These are phyloP conservation scores for Komagataella phaffii DNA, from an alignment of 805 yeast genomes.

Conservation along the genomic window DNA sequence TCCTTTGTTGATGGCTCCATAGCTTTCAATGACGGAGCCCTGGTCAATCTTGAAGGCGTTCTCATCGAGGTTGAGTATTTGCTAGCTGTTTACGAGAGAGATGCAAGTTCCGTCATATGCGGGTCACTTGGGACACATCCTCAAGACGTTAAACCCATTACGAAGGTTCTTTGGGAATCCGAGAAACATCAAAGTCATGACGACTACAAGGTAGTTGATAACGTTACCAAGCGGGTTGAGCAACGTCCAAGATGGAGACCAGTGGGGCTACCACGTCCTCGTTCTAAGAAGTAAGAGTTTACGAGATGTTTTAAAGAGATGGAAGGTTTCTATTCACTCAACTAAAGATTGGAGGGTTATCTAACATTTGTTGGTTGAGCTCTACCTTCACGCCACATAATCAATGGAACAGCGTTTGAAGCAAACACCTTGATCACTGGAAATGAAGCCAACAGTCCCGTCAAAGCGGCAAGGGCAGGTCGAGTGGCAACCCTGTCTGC, in stretches of 20 bases:
- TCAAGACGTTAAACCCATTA: not conserved
- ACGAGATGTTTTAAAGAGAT: not conserved
- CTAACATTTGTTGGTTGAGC: constrained; percentile 15
- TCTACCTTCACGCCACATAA: constrained; percentile 27
- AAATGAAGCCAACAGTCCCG: constrained; percentile 44
- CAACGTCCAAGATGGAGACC: not conserved
- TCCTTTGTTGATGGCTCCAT: constrained; percentile 14
- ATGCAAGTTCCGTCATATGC: not conserved
- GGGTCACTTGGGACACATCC: not conserved
- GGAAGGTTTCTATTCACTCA: not conserved
- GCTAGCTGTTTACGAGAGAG: constrained; percentile 19
- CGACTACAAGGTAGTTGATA: not conserved
- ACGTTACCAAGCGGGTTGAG: not conserved
- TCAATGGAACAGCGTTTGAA: constrained; percentile 46
- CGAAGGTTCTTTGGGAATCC: not conserved
- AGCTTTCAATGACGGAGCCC: constrained; percentile 11
- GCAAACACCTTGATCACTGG: constrained; percentile 45
- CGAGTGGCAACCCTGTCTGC: constrained; percentile 31
- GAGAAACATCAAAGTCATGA: not conserved
- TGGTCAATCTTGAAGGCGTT: constrained; percentile 9
- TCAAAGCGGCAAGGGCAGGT: constrained; percentile 46
- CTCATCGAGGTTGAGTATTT: constrained; percentile 19
- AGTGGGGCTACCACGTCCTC: not conserved
- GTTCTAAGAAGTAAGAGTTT: not conserved
- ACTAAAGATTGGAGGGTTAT: not conserved